Base-by-base conservation (phyloP, 1,139 yeast genomes). In the Hyphopichia pseudoburtonii region DNA sequence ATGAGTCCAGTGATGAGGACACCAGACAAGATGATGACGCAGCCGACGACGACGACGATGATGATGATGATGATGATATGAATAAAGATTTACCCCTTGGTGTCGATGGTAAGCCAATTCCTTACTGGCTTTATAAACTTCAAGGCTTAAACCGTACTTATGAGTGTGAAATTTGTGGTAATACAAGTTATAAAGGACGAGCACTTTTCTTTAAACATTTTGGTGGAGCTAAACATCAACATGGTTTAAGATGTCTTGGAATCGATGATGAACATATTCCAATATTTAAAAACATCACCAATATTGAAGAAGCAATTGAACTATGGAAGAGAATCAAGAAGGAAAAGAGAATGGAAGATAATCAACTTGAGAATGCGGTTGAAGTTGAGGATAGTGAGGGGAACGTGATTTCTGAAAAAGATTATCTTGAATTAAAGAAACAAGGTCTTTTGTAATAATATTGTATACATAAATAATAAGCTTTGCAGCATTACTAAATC, bases 371-470 rank as follows among this genome's bases (percentile, higher is more conserved):
- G 40, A 73, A 75, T 43, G 78, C 81, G 0, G 74, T 83, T 6
- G 95, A 90, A 58, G 86, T 89, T 36, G 97, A 90, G 57, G 97
- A 92, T 55, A 83, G 79, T 2, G 89, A 87, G 23, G 98, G 97
- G 7, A 90, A 92, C 56, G 96, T 88, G 16, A 85, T 92, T 95
- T 76, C 85, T 24, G 83, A 81, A 47, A 78, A 79, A 50, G 92
- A 88, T 32, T 90, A 86, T 60, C 70, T 82, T 28, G 96, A 90
- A 50, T 70, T 90, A 54, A 86, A 87, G 60, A 82, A 78, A 46
- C 97, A 90, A 59, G 97, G 97, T 0, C 65, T 87, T 32, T 55
- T 83, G 19, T 30, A 30, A 22, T 10, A 19, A 17, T 28, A 18
- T 17, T 17, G 12, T 28, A 6, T 18, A 28, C 18, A 12, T 25